phyloP scores from a whole-genome alignment of 2,329 filamentous ascomycete genomes.

The Colletotrichum spinosum region DNA sequence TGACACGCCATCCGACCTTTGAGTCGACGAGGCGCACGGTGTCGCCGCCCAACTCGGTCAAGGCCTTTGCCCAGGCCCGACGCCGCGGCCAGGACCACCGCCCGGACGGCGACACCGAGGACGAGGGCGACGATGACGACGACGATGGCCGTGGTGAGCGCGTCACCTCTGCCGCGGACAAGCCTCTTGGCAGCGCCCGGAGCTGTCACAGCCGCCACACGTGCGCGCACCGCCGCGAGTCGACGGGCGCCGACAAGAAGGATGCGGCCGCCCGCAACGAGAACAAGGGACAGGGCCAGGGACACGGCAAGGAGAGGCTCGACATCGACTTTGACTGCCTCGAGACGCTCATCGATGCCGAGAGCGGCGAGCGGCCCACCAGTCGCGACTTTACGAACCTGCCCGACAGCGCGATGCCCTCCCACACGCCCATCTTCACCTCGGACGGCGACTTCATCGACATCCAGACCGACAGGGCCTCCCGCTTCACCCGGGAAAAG shows the following conservation, averaged over 20 bases:
- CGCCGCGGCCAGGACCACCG: constrained; percentile 78
- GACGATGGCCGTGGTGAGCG: no score
- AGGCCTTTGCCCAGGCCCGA: constrained; percentile 92
- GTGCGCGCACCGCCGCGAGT: constrained; percentile 66
- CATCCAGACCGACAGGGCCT: constrained; percentile 54
- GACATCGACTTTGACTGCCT: constrained; percentile 93
- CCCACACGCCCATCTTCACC: constrained; percentile 55
- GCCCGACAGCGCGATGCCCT: constrained; percentile 62
- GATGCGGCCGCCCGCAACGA: constrained; percentile 82
- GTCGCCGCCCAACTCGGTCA: constrained; percentile 87
- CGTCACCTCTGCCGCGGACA: constrained; percentile 66
- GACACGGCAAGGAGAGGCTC: constrained; percentile 72
- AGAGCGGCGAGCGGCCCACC: constrained; percentile 40
- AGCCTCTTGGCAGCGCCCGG: constrained; percentile 73
- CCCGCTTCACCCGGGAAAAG: constrained; percentile 58
- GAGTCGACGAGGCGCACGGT: constrained; percentile 55
- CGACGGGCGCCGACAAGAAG: constrained; percentile 66
- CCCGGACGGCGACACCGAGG: constrained; percentile 49
- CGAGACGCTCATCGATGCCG: constrained; percentile 84
- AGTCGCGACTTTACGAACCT: constrained; percentile 55
- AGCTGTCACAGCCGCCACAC: constrained; percentile 68
- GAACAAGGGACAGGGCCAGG: constrained; percentile 62
- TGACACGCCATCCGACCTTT: constrained; percentile 64
- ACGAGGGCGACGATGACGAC: constrained; percentile 44
- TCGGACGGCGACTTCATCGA: constrained; percentile 68